Evolutionary conservation across 768 basidiomycete species (phyloP).

Genomic region (Clitopilus passeckerianus): DNA sequence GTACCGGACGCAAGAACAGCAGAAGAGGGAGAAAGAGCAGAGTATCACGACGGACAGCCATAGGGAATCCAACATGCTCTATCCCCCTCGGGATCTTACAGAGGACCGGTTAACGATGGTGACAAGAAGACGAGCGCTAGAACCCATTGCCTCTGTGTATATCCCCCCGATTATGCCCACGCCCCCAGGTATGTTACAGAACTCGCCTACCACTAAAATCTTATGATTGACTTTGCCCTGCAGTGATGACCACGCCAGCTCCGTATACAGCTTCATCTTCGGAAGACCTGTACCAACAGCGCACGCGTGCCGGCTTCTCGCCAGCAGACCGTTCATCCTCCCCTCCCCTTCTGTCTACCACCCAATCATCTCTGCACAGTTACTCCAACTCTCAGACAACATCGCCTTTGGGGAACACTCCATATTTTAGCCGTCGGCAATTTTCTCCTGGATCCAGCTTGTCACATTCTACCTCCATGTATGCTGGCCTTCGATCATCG

Average conservation of each 20-base stretch:
- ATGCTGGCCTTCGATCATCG: slow-evolving; percentile 11
- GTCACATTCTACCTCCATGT: slow-evolving; percentile 22
- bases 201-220: not conserved
- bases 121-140: slow-evolving; percentile 17
- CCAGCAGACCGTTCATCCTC: slow-evolving; percentile 18
- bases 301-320: slow-evolving; percentile 17
- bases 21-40: slow-evolving; percentile 9
- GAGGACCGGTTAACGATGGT: slow-evolving; percentile 15
- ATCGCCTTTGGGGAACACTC: slow-evolving; percentile 6
- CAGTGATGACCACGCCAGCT: slow-evolving; percentile 9
- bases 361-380: slow-evolving; percentile 10
- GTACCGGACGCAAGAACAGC: slow-evolving; percentile 15
- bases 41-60: slow-evolving; percentile 3
- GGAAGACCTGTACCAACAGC: slow-evolving; percentile 19
- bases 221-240: not conserved
- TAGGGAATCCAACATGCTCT: slow-evolving; percentile 7
- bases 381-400: slow-evolving; percentile 11
- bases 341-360: slow-evolving; percentile 13
- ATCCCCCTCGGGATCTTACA: slow-evolving; percentile 8
- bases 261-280: slow-evolving; percentile 29
- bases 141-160: slow-evolving; percentile 25
- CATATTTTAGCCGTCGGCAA: slow-evolving; percentile 1
- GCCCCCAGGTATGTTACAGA: not conserved
- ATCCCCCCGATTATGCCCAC: slow-evolving; percentile 1
- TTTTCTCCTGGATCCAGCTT: slow-evolving; percentile 6